Base-by-base conservation (phyloP, 176 grass and related monocot genomes). In the Oryza nivara region DNA sequence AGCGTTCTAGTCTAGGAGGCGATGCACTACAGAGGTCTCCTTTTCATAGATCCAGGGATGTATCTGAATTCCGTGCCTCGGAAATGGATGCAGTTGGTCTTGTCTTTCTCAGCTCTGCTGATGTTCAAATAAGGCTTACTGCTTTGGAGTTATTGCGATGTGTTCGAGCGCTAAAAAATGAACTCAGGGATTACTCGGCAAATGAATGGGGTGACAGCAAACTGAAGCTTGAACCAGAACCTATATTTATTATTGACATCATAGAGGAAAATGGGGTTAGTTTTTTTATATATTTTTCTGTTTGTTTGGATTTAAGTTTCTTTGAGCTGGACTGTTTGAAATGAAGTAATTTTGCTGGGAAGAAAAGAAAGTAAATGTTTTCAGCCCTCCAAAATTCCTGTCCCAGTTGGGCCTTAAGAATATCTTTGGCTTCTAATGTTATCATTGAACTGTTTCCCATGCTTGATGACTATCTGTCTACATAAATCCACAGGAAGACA, bases 81-180 rank as follows among this genome's bases (percentile, higher is more conserved):
- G 96, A 98, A 82, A 92, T 95, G 89, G 96, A 98, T 89, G 96
- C 96, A 44, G 93, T 95, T 92, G 96, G 96, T 79, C 96, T 98
- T 86, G 84, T 98, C 48, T 98, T 98, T 65, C 93, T 98, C 66
- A 92, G 93, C 89, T 98, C 96, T 58, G 89, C 90, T 32, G 96
- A 98, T 94, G 91, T 98, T 84, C 93, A 98, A 81, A 98, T 95
- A 90, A 80, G 96, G 58, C 91, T 93, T 82, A 98, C 93, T 83
- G 96, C 96, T 83, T 86, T 98, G 76, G 96, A 98, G 67, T 90
- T 98, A 76, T 68, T 98, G 83, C 89, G 91, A 75, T 95, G 80
- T 87, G 91, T 98, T 65, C 83, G 96, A 69, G 82, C 86, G 72
- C 89, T 98, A 72, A 92, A 88, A 90, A 98, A 95, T 80, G 89